phyloP scores from a whole-genome alignment of 768 basidiomycete genomes.

The Russula sp. region DNA sequence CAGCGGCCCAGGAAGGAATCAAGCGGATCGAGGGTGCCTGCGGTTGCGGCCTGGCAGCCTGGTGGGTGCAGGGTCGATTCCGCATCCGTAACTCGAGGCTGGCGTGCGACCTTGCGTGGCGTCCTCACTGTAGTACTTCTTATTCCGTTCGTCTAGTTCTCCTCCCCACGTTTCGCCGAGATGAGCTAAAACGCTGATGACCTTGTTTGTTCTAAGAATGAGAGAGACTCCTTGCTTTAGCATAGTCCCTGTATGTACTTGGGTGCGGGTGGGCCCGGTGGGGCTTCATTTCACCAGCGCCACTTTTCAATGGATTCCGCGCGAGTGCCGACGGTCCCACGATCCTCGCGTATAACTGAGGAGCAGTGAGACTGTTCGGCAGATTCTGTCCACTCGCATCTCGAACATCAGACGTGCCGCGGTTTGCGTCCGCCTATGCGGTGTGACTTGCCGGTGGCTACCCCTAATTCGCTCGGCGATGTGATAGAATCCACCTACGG shows the following conservation, averaged over 20 bases:
- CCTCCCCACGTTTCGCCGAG: neutral
- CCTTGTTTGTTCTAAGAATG: neutral
- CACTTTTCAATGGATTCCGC: neutral
- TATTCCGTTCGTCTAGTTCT: too few relatives aligned
- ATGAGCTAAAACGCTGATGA: neutral
- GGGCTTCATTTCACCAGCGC: neutral
- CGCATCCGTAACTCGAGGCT: constrained; percentile 3
- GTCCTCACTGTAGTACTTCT: too few relatives aligned
- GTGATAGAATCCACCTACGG: neutral
- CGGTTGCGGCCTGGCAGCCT: constrained; percentile 7
- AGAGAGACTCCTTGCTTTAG: neutral
- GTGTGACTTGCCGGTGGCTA: neutral
- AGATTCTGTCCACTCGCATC: neutral
- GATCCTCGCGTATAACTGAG: constrained; percentile 1
- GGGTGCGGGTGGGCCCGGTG: too few relatives aligned
- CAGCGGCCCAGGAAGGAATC: neutral
- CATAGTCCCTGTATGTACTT: neutral
- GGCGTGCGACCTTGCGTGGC: neutral
- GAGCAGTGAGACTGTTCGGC: neutral
- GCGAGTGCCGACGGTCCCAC: neutral
- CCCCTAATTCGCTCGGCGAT: constrained; percentile 1
- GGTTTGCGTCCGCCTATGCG: neutral
- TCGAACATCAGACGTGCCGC: constrained; percentile 4
- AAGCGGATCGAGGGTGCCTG: neutral
- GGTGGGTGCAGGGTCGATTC: constrained; percentile 1